Percentiles rank a stretch among this genome's conserved stretches.
phyloP scores from a whole-genome alignment of 441 rosid genomes.

The Adansonia grandidieri region DNA sequence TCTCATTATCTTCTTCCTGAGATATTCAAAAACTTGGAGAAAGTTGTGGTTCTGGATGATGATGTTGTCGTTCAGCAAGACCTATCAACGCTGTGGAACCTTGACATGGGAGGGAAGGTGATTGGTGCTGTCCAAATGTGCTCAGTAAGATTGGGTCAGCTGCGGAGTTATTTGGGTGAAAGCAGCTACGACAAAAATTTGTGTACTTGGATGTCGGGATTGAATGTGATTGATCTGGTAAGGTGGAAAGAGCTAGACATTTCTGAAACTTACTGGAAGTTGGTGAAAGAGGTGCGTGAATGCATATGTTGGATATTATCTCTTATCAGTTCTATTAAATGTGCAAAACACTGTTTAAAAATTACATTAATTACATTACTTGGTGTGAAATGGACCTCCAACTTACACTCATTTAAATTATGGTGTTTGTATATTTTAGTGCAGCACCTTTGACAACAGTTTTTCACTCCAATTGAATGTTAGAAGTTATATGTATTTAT shows the following conservation, averaged over 20 bases:
- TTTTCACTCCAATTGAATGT: neutral
- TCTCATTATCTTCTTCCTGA: slow-evolving; percentile 83
- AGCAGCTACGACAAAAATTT: slow-evolving; percentile 47
- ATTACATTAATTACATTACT: neutral
- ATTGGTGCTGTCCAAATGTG: slow-evolving; percentile 79
- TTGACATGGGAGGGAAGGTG: slow-evolving; percentile 83
- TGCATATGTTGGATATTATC: slow-evolving; percentile 16
- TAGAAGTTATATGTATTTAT: neutral
- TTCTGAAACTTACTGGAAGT: slow-evolving; percentile 65
- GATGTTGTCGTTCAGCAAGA: slow-evolving; percentile 80
- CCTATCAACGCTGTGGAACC: slow-evolving; percentile 63
- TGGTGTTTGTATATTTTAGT: slow-evolving; percentile 2
- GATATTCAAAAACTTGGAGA: slow-evolving; percentile 67
- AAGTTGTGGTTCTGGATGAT: slow-evolving; percentile 73
- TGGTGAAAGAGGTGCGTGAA: slow-evolving; percentile 64
- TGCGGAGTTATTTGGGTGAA: slow-evolving; percentile 54
- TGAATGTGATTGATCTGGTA: slow-evolving; percentile 80
- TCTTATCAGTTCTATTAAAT: slow-evolving; percentile 4
- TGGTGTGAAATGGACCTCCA: slow-evolving; percentile 6
- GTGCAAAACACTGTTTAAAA: slow-evolving; percentile 13
- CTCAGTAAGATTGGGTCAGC: slow-evolving; percentile 71
- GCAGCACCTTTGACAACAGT: neutral
- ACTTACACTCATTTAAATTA: neutral
- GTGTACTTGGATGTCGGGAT: slow-evolving; percentile 97
- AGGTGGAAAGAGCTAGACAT: slow-evolving; percentile 83